phyloP scores from a whole-genome alignment of 202 grass and related monocot genomes.

The Panicum hallii region DNA sequence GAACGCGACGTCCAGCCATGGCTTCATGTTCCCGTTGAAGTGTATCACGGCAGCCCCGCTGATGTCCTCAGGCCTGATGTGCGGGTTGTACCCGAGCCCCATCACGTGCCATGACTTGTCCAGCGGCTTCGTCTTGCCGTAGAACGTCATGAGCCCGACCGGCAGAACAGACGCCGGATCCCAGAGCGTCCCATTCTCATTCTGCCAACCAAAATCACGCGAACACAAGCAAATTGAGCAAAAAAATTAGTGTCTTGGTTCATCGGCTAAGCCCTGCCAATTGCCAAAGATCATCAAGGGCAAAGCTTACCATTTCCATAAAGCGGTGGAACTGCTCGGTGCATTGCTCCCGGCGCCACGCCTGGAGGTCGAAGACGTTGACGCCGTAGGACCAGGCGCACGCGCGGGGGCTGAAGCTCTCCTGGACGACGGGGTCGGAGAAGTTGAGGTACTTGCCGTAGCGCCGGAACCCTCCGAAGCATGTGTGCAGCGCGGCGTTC shows the following conservation, averaged over 20 bases:
- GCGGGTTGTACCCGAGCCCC: slow-evolving; percentile 94
- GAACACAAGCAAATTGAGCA: background rate
- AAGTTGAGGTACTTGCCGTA: slow-evolving; percentile 91
- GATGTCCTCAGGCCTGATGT: slow-evolving; percentile 84
- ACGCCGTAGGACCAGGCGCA: slow-evolving; percentile 92
- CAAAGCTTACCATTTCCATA: slow-evolving; percentile 60
- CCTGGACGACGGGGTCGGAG: slow-evolving; percentile 58
- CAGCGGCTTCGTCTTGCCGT: slow-evolving; percentile 85
- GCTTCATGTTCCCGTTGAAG: slow-evolving; percentile 98
- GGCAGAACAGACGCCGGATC: slow-evolving; percentile 68
- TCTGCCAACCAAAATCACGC: slow-evolving; percentile 44
- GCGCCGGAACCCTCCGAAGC: slow-evolving; percentile 86
- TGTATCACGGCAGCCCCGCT: slow-evolving; percentile 76
- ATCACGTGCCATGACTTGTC: slow-evolving; percentile 96
- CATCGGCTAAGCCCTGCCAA: slow-evolving; percentile 20
- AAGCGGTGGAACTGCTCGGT: slow-evolving; percentile 78
- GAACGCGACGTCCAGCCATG: slow-evolving; percentile 97
- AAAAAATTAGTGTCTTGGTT: background rate
- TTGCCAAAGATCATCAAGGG: background rate
- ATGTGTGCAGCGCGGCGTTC: slow-evolving; percentile 79
- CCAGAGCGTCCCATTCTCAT: slow-evolving; percentile 86
- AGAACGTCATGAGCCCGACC: slow-evolving; percentile 83
- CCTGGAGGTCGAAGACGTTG: slow-evolving; percentile 82
- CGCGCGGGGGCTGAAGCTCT: slow-evolving; percentile 57
- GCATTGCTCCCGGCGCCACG: slow-evolving; percentile 77